Base-by-base conservation (phyloP, 2,329 filamentous ascomycete genomes). In the Fusarium coffeatum region DNA sequence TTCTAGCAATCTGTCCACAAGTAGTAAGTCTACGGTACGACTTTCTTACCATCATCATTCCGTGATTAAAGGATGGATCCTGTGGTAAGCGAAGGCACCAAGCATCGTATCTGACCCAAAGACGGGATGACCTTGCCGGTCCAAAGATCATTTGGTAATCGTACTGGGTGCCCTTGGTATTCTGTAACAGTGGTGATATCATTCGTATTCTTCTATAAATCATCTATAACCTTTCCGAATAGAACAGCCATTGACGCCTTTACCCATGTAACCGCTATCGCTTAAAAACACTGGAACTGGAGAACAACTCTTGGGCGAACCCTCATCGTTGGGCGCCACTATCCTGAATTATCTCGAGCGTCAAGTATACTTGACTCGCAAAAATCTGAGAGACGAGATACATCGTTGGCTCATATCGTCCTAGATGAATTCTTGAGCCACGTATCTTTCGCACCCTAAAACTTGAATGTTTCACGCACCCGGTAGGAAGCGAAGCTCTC, bases 241-340 rank as follows among this genome's bases (percentile, higher is more conserved):
- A 43, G 10, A 15, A 25, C 41, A 50, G 16, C 61, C 40, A 8
- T 49, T 48, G 51, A 63, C 66, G 62, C 66, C 66, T 54, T 30
- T 43, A 32, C 16, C 34, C 25, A 51, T 20, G 16, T 28, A 30
- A n/a, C 27, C 43, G 43, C 28, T 60, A 41, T 40, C 47, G 40
- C 37, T 37, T 32, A 13, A 47, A 23, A 30, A 66, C 20, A 34
- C 13, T 18, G 10, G n/a, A 28, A 32, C 48, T 8, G 16, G 43
- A 48, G 6, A 34, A 16, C 18, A 34, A 16, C 16, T 28, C 15
- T 8, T 34, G 12, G 15, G 6, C 9, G 13, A 41, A 1, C 18
- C 13, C 16, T 7, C 6, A 10, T 6, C 10, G 12, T 11, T 27
- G 32, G 48, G 1, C 49, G 12, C 18, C 6, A 32, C 22, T n/a